Evolutionary conservation across 441 rosid genomes (phyloP).

Genomic region (Adansonia gregorii): DNA sequence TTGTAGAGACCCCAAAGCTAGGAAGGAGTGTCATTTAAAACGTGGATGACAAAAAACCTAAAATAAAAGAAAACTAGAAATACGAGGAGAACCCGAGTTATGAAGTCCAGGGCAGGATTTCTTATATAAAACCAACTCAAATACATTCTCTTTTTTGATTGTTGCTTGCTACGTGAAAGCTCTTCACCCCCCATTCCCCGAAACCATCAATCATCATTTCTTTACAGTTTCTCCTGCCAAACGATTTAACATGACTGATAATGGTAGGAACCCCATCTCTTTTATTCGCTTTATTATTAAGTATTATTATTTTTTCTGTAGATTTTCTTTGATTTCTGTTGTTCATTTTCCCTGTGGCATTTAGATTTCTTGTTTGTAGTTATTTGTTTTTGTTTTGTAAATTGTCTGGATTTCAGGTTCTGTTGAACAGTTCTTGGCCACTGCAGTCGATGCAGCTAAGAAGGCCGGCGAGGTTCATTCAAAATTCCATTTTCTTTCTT

Average conservation of each 20-base stretch:
- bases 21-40: background rate
- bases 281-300: background rate
- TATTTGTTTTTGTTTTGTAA: background rate
- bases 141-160: background rate
- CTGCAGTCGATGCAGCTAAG: slow-evolving; percentile 88
- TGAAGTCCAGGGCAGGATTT: background rate
- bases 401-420: slow-evolving; percentile 48
- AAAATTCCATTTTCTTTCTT: background rate
- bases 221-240: background rate
- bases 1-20: background rate
- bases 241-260: slow-evolving; percentile 49
- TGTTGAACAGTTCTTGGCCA: slow-evolving; percentile 52
- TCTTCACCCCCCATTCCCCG: background rate
- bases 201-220: background rate
- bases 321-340: background rate
- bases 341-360: background rate
- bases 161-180: slow-evolving; percentile 22
- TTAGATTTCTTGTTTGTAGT: slow-evolving; percentile 22
- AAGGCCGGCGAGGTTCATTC: slow-evolving; percentile 75
- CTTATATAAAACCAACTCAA: background rate
- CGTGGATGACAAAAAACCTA: background rate
- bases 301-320: background rate
- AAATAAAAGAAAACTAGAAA: background rate
- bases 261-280: slow-evolving; percentile 42
- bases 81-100: background rate